These are phyloP conservation scores for Ophiostoma sp. DNA, from an alignment of 2,329 filamentous ascomycete species.

Conservation along the genomic window DNA sequence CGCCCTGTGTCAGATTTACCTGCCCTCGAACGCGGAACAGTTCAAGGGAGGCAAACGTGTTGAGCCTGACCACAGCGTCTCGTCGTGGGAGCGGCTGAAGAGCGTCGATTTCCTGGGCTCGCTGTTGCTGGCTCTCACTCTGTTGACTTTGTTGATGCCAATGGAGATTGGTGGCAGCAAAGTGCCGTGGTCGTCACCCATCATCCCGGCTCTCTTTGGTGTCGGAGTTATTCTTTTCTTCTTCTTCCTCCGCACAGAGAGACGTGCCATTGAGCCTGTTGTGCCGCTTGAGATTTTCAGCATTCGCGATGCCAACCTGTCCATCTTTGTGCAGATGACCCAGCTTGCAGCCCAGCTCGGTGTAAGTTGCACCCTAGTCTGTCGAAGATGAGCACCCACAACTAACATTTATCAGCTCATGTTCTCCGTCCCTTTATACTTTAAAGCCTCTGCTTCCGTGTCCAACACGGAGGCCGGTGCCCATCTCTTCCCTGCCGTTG, in stretches of 20 bases:
- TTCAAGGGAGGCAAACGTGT: constrained; percentile 24
- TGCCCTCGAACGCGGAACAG: constrained; percentile 32
- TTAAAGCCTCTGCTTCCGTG: constrained; percentile 55
- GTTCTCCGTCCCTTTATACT: constrained; percentile 64
- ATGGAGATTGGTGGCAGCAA: constrained; percentile 39
- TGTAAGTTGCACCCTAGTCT: constrained; percentile 31
- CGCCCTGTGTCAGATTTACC: constrained; percentile 33
- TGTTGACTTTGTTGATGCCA: constrained; percentile 38
- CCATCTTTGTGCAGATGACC: constrained; percentile 47
- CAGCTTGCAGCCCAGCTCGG: constrained; percentile 55
- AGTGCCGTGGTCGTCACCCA: constrained; percentile 37
- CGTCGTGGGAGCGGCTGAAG: constrained; percentile 35
- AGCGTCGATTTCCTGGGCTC: constrained; percentile 57
- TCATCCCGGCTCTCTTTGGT: constrained; percentile 33
- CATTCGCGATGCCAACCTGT: constrained; percentile 47
- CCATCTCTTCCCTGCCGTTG: constrained; percentile 61
- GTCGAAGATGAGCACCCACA: neutral
- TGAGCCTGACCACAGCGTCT: constrained; percentile 24
- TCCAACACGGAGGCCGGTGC: constrained; percentile 54
- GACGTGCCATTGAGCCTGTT: constrained; percentile 49
- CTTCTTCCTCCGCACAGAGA: constrained; percentile 34
- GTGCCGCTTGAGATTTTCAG: constrained; percentile 52
- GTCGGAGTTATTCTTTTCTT: constrained; percentile 30
- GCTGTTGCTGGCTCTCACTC: constrained; percentile 36
- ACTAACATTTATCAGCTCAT: constrained; percentile 42